Percentiles rank a stretch among this genome's conserved stretches.
Conservation (phyloP, 2,329 filamentous ascomycete genomes). For the Clarireedia monteithiana region DNA sequence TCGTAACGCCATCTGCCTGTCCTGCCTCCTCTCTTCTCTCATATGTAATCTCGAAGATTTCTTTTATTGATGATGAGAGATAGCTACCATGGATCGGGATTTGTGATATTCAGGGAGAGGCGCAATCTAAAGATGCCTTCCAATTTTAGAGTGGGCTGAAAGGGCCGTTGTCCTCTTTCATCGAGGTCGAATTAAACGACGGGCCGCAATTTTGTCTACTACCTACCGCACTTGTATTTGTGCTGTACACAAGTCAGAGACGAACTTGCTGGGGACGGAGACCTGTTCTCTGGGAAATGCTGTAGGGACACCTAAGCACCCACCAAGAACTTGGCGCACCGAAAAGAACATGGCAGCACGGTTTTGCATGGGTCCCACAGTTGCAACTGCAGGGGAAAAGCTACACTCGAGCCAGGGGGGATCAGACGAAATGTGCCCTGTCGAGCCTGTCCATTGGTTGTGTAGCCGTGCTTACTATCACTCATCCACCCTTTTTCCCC, state of each 20-base stretch:
- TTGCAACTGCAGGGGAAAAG: constrained; percentile 3
- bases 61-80: too few relatives aligned
- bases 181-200: constrained; percentile 1
- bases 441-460: constrained; percentile 8
- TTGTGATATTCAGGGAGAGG: constrained; percentile 12
- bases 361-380: neutral
- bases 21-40: neutral
- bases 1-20: neutral
- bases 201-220: neutral
- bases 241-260: too few relatives aligned
- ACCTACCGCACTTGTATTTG: neutral
- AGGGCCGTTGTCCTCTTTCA: constrained; percentile 7
- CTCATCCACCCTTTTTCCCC: neutral
- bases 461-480: constrained; percentile 8
- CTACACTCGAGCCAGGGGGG: neutral
- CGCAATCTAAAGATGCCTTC: constrained; percentile 11
- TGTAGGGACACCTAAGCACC: too few relatives aligned
- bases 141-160: constrained; percentile 16
- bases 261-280: neutral
- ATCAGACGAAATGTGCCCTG: constrained; percentile 6
- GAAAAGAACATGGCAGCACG: neutral
- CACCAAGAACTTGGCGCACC: too few relatives aligned
- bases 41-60: too few relatives aligned
- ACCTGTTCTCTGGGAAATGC: too few relatives aligned
- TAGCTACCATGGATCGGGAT: too few relatives aligned